These are phyloP conservation scores for Kalmanozyma brasiliensis DNA, from an alignment of 1,284 basidiomycete species.

Conservation along the genomic window DNA sequence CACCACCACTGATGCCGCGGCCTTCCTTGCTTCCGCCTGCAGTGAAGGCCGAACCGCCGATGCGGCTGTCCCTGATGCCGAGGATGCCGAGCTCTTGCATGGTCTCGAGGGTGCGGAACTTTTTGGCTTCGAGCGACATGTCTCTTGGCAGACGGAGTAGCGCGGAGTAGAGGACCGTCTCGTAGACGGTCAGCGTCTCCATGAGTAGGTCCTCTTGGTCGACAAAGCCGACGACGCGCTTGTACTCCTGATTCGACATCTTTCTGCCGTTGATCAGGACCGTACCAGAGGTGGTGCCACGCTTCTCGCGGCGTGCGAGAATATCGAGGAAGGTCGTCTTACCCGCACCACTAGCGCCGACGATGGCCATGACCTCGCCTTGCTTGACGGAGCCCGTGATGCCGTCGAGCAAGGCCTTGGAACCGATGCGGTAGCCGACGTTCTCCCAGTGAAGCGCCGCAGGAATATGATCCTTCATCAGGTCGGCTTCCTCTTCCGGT, in stretches of 20 bases:
- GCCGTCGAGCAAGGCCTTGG: constrained; percentile 78
- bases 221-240: constrained; percentile 88
- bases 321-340: constrained; percentile 97
- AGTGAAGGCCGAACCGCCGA: constrained; percentile 75
- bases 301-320: constrained; percentile 87
- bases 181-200: constrained; percentile 95
- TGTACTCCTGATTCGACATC: constrained; percentile 81
- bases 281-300: constrained; percentile 79
- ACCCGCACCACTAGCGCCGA: constrained; percentile 94
- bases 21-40: constrained; percentile 82
- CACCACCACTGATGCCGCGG: constrained; percentile 69
- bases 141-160: constrained; percentile 87
- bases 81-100: constrained; percentile 94
- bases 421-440: constrained; percentile 75
- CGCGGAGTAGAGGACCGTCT: constrained; percentile 94
- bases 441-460: constrained; percentile 88
- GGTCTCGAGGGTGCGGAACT: constrained; percentile 91
- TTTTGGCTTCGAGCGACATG: constrained; percentile 93
- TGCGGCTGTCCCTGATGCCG: constrained; percentile 86
- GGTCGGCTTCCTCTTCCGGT: constrained; percentile 78
- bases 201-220: constrained; percentile 98
- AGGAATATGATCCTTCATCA: constrained; percentile 93
- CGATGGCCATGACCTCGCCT: constrained; percentile 90
- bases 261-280: constrained; percentile 86
- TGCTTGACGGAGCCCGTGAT: constrained; percentile 92